Base-by-base conservation (phyloP, 73 alveolate species). In the Urostyla sp. region DNA sequence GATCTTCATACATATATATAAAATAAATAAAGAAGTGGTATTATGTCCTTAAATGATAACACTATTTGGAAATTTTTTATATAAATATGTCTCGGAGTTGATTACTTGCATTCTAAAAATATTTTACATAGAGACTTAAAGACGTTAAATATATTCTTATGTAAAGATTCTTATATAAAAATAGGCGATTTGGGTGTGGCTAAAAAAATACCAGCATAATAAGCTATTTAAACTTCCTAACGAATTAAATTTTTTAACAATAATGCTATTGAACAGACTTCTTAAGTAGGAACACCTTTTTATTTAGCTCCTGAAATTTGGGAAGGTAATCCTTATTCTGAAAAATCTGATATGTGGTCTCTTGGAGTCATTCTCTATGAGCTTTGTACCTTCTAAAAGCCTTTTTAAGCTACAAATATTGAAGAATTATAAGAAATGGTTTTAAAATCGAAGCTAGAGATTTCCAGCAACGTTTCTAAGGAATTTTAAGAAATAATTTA, bases 111-210 rank as follows among this genome's bases (percentile, higher is more conserved):
- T 82, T 80, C 83, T 46, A 69, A 87, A 75, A 87, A 90, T 54
- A 87, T 94, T 10, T 77, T 94, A 49, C 99, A 94, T 81, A 69
- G 99, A 73, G 99, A 94, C 66, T 79, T 94, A 58, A 94, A 94
- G 53, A 67, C 97, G 44, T 76, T 72, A 73, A 94, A 94, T 82
- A 92, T 89, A 43, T 93, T 89, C 82, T 54, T 92, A 48, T 61
- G 83, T 73, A 85, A 83, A 57, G 90, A 92, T 60, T 75, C 86
- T 44, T 72, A 60, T 36, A 77, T 92, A 0, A 94, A 92, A 67
- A 75, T 94, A 7, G 98, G 98, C 21, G 98, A 94, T 87, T 93
- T 94, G 74, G 98, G 98, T n/a, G 93, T 94, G 24, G 94, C 98
- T 37, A 48, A 40, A 27, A 92, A 90, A 78, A 72, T 92, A 51